phyloP scores from a whole-genome alignment of 345 rosid genomes.

The Rubroshorea leprosula region DNA sequence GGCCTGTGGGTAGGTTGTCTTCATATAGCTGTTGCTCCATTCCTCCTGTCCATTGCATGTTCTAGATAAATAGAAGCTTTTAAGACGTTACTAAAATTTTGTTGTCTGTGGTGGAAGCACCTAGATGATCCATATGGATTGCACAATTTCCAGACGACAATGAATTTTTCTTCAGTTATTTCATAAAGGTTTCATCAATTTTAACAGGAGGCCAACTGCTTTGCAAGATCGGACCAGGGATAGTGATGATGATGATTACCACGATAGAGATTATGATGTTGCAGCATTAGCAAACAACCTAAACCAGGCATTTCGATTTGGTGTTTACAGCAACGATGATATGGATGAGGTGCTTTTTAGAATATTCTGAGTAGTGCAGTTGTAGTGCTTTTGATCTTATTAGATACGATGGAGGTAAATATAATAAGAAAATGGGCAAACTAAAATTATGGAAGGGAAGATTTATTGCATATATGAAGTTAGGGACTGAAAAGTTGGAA shows the following conservation, averaged over 20 bases:
- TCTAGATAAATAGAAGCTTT: neutral
- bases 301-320: slow-evolving; percentile 89
- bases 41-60: neutral
- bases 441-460: no score
- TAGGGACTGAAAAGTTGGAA: no score
- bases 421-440: no score
- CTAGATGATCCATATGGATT: neutral
- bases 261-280: slow-evolving; percentile 93
- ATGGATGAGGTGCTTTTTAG: slow-evolving; percentile 61
- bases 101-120: neutral
- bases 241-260: slow-evolving; percentile 92
- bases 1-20: slow-evolving; percentile 76
- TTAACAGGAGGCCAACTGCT: slow-evolving; percentile 81
- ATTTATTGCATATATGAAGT: neutral
- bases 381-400: neutral
- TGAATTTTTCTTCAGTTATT: neutral
- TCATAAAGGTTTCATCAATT: slow-evolving; percentile 17
- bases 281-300: slow-evolving; percentile 87
- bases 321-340: slow-evolving; percentile 72
- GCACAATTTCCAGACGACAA: neutral
- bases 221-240: slow-evolving; percentile 76
- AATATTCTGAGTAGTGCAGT: slow-evolving; percentile 10
- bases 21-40: neutral
- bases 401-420: neutral
- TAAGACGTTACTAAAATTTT: neutral